Evolutionary conservation across 495 filamentous ascomycete genomes (phyloP), one percentile per base, ranked within the genome.

Genomic region (Bacidia rubella): DNA sequence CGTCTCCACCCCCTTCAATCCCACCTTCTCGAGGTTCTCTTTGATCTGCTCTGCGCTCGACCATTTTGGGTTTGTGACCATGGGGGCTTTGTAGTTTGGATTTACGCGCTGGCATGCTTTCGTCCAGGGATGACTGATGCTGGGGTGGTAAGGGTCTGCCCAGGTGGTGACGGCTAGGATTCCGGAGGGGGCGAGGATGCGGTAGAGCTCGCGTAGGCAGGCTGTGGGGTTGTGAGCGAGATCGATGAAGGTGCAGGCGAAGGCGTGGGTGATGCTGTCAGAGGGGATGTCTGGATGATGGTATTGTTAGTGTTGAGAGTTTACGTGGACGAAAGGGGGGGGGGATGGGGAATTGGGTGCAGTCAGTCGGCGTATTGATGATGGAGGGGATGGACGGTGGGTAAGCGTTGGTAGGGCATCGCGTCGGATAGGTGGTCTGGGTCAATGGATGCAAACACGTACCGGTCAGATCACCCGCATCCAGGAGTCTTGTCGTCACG

Each of bases 221-320:
- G 51, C 51, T 21, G 43, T 53, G 44, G 2, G 41, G 51, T 35
- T 53, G 51, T 53, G 51, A 25, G 52, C 85, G 43, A 89, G 85
- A 59, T 85, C 85, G 52, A 60, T 87, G 49, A 81, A 87, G 68
- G 85, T 87, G 60, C 66, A 49, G 52, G 25, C 87, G 54, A 89
- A 87, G 70, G 87, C 85, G 56, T 67, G 85, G 50, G 72, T 87
- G 68, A 89, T 87, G 85, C 63, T 89, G 59, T 74, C 76, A 19
- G 62, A 72, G 61, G 62, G 74, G 64, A 60, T 59, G 53, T 25
- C 58, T 54, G 43, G 35, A n/a, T 2, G 27, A 35, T 35, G 15
- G 23, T 41, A 42, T 23, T 12, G 23, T 1, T 15, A 38, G 45
- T 20, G 44, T 11, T 50, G 44, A 15, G 2, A 3, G 23, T 24